Conservation (phyloP, 1,284 basidiomycete species). For the Albatrellus sp. region DNA sequence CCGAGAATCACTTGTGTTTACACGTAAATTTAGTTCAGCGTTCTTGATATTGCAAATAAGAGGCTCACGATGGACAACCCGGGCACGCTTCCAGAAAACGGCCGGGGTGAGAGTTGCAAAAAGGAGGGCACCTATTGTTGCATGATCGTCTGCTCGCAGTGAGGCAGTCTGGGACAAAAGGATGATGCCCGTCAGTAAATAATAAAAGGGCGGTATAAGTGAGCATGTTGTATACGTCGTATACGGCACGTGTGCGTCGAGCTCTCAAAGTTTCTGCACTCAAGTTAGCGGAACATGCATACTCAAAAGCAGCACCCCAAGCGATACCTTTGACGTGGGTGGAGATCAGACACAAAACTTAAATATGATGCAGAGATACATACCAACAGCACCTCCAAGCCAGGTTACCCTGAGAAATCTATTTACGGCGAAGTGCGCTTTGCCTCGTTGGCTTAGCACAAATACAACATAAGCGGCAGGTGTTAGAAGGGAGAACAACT, state of each 20-base stretch:
- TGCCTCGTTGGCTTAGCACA: constrained; percentile 39
- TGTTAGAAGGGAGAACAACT: constrained; percentile 43
- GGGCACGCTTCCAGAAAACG: constrained; percentile 54
- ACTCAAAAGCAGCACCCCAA: constrained; percentile 32
- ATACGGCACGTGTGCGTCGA: constrained; percentile 30
- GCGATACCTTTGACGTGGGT: constrained; percentile 19
- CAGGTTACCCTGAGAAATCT: constrained; percentile 55
- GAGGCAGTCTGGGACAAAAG: constrained; percentile 30
- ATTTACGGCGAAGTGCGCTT: constrained; percentile 41
- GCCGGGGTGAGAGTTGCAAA: constrained; percentile 51
- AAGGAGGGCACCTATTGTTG: constrained; percentile 54
- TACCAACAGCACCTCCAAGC: constrained; percentile 50
- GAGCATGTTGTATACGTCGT: constrained; percentile 33
- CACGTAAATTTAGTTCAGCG: background rate
- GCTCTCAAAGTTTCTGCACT: constrained; percentile 25
- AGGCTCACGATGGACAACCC: constrained; percentile 38
- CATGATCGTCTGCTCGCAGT: constrained; percentile 53
- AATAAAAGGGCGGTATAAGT: background rate
- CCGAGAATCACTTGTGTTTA: constrained; percentile 44
- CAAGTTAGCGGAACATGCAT: constrained; percentile 28
- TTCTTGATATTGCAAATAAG: background rate
- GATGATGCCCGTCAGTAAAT: background rate
- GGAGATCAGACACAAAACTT: background rate
- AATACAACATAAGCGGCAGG: constrained; percentile 47
- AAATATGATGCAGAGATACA: constrained; percentile 6